Percentiles rank a stretch among this genome's conserved stretches.
phyloP scores from a whole-genome alignment of 2,329 filamentous ascomycete genomes.

The Mollisiaceae sp. region DNA sequence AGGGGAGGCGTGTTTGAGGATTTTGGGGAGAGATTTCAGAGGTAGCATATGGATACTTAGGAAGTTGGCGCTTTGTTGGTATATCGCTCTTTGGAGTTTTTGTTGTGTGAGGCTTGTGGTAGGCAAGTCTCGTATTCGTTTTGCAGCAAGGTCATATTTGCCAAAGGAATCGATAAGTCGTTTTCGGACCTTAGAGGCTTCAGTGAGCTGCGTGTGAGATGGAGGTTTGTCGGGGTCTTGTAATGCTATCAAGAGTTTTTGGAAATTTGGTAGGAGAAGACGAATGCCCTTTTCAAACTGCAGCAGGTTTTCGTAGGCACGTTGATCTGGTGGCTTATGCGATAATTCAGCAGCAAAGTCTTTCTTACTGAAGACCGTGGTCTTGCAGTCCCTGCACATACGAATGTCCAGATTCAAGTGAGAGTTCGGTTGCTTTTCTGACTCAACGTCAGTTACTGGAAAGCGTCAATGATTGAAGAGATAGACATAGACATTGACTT shows the following conservation, averaged over 20 bases:
- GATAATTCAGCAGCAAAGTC: slow-evolving; percentile 67
- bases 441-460: slow-evolving; percentile 45
- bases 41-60: slow-evolving; percentile 78
- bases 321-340: slow-evolving; percentile 63
- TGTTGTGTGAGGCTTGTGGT: slow-evolving; percentile 67
- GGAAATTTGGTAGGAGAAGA: slow-evolving; percentile 70
- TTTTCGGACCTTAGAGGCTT: slow-evolving; percentile 74
- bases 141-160: slow-evolving; percentile 72
- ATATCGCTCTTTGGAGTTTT: slow-evolving; percentile 70
- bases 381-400: slow-evolving; percentile 89
- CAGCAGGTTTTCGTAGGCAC: slow-evolving; percentile 69
- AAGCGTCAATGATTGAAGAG: slow-evolving; percentile 36
- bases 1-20: slow-evolving; percentile 66
- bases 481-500: slow-evolving; percentile 43
- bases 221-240: slow-evolving; percentile 66
- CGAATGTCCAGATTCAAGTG: slow-evolving; percentile 79
- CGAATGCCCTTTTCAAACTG: slow-evolving; percentile 76
- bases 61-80: slow-evolving; percentile 71
- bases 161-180: slow-evolving; percentile 73
- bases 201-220: slow-evolving; percentile 59
- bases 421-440: slow-evolving; percentile 52
- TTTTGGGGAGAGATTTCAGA: slow-evolving; percentile 63
- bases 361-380: slow-evolving; percentile 69
- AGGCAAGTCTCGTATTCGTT: slow-evolving; percentile 70
- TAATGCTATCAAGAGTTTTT: slow-evolving; percentile 65